A percentile compares a stretch with the other conserved stretches of the same genome.
These are phyloP conservation scores for Apium graveolens DNA, from an alignment of 129 eudicot genomes.

Conservation along the genomic window DNA sequence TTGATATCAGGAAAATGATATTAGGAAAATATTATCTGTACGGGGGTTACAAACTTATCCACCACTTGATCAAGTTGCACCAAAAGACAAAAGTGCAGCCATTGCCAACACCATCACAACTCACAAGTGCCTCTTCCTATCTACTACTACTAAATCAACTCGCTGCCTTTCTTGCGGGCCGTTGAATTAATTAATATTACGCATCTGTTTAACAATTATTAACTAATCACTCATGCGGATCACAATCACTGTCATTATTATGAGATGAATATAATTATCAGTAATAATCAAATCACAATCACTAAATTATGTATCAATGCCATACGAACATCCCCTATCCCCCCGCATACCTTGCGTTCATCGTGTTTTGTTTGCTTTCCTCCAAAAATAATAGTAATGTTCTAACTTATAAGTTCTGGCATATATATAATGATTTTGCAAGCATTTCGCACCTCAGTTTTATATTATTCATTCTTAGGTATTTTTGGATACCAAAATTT, in stretches of 20 bases:
- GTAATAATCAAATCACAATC: neutral
- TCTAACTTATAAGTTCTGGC: too few species aligned
- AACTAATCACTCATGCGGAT: neutral
- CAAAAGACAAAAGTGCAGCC: neutral
- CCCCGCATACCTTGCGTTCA: neutral
- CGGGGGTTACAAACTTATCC: conserved; percentile 2
- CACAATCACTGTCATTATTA: neutral
- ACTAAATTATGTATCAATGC: neutral
- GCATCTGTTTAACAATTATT: neutral
- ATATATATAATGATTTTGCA: too few species aligned
- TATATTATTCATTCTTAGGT: too few species aligned
- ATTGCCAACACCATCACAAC: neutral
- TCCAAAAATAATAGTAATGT: neutral
- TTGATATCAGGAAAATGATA: neutral
- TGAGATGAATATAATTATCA: neutral
- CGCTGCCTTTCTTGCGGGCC: neutral
- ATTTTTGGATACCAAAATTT: too few species aligned
- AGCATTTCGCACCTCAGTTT: too few species aligned
- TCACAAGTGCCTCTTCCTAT: neutral
- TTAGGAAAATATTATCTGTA: neutral
- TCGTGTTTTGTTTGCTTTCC: conserved; percentile 1
- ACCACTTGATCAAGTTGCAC: neutral
- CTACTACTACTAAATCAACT: neutral
- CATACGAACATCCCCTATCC: neutral
- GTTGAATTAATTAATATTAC: neutral